Evolutionary conservation across 2,329 filamentous ascomycete genomes (phyloP).

Genomic region (Fusarium mexicanum): DNA sequence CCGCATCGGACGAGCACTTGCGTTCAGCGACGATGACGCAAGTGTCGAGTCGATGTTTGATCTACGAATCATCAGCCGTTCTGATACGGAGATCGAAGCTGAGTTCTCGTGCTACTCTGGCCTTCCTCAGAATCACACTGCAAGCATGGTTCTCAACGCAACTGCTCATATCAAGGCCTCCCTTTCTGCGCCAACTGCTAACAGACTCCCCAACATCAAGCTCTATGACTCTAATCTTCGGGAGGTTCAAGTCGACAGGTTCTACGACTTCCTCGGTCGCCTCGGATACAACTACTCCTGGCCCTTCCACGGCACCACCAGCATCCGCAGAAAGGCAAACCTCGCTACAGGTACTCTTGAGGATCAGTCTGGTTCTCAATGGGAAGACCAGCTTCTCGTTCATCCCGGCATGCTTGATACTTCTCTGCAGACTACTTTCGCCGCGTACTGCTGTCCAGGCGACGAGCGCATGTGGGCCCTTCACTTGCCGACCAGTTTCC

Average conservation of each 20-base stretch:
- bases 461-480: constrained; percentile 46
- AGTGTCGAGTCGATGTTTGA: neutral
- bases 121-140: neutral
- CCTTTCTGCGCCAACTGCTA: neutral
- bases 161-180: neutral
- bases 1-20: fast-evolving
- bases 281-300: neutral
- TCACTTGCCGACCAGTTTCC: constrained; percentile 27
- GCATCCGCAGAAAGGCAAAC: neutral
- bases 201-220: neutral
- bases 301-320: neutral
- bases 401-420: constrained; percentile 44
- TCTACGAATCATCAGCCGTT: neutral
- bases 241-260: neutral
- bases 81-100: neutral
- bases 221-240: fast-evolving
- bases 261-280: neutral
- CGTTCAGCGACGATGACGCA: neutral
- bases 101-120: neutral
- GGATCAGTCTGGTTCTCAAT: neutral
- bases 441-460: constrained; percentile 46
- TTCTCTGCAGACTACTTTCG: constrained; percentile 47
- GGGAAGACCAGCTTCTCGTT: neutral
- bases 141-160: neutral
- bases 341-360: neutral